These are phyloP conservation scores for Musa balbisiana DNA, from an alignment of 202 grass and related monocot genomes.

Conservation along the genomic window DNA sequence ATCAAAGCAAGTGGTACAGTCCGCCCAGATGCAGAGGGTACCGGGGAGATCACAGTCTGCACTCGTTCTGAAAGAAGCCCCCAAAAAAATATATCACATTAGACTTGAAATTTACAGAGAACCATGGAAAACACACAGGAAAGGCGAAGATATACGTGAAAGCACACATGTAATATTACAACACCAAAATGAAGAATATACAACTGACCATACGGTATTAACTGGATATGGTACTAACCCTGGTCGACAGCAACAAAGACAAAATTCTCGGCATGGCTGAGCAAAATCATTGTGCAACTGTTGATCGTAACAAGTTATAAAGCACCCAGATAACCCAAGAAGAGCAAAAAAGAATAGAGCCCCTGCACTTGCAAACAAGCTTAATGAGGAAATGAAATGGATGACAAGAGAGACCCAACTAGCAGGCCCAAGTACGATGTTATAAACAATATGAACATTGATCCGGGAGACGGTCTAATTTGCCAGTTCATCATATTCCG, in stretches of 20 bases:
- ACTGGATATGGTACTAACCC: slow-evolving; percentile 39
- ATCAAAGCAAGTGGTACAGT: slow-evolving; percentile 91
- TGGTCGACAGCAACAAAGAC: slow-evolving; percentile 97
- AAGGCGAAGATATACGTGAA: background rate
- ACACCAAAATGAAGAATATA: background rate
- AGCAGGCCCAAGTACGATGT: background rate
- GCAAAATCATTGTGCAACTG: slow-evolving; percentile 85
- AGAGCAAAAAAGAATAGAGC: slow-evolving; percentile 90
- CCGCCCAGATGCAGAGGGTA: slow-evolving; percentile 88
- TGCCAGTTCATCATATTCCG: background rate
- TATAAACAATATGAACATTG: too few species aligned
- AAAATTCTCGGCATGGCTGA: slow-evolving; percentile 94
- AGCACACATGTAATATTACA: background rate
- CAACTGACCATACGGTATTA: background rate
- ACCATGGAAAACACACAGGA: background rate
- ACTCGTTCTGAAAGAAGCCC: slow-evolving; percentile 54
- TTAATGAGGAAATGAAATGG: background rate
- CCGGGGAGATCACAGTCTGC: slow-evolving; percentile 86
- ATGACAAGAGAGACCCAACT: background rate
- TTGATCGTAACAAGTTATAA: slow-evolving; percentile 93
- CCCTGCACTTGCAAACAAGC: slow-evolving; percentile 35
- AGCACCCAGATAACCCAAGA: slow-evolving; percentile 92
- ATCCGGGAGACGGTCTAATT: too few species aligned
- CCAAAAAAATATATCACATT: background rate
- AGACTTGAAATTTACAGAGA: background rate